Evolutionary conservation across 495 filamentous ascomycete genomes (phyloP), one percentile per base, ranked within the genome.

Genomic region (Aspergillus leporis): DNA sequence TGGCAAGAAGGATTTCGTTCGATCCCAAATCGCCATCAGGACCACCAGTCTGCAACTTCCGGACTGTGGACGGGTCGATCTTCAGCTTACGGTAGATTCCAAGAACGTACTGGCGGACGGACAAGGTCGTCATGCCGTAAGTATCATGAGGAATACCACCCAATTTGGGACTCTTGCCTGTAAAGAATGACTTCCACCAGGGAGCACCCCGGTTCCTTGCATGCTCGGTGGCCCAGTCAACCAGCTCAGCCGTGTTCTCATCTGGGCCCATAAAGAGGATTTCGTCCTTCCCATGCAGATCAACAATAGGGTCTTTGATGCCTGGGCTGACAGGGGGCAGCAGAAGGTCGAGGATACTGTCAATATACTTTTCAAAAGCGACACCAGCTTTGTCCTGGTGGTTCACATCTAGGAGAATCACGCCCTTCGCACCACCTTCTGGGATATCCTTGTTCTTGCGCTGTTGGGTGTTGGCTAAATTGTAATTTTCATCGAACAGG

Each of bases 151-250:
- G 94, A 59, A 98, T 98, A 67, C 94, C 94, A 49, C 94, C 94
- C 41, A 98, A 81, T 73, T 88, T 93, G 23, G 94, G 94, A 64
- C 90, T 95, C 82, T 98, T 98, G 67, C 94, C 94, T 3, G 94
- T 98, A 81, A 98, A 98, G 85, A 98, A 98, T 0, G 95, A 98
- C 78, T 98, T 98, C 94, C 94, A 98, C 92, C 93, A 98, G 23
- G 91, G 90, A 23, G 95, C 95, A 53, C 92, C 93, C 61, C 94
- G 85, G 62, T 76, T 80, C 36, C 90, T 84, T 58, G 94, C 95
- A 72, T 98, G 94, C 72, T 93, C 90, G 4, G 94, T 98, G 28
- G 94, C 94, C 94, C 94, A 98, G 74, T 98, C 88, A 36, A 98
- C 94, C 49, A 98, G 81, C 66, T 96, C 92, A 32, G 94, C 94